These are phyloP conservation scores for Phytophthora boehmeriae DNA, from an alignment of 352 stramenopile species.

Conservation along the genomic window DNA sequence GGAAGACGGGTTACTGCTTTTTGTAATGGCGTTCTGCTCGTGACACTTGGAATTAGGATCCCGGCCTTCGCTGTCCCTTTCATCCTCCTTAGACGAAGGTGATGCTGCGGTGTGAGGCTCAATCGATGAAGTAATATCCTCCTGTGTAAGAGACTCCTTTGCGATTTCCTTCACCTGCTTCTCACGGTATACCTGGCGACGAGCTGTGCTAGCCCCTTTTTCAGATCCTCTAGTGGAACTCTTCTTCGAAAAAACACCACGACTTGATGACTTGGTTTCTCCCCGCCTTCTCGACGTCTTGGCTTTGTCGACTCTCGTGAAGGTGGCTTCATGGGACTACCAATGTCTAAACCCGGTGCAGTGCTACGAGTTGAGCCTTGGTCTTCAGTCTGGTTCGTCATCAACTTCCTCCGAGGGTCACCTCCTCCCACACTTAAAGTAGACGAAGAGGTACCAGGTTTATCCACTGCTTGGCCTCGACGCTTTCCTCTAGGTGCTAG, in stretches of 20 bases:
- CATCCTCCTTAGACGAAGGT: slow-evolving; percentile 11
- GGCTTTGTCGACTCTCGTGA: slow-evolving; percentile 12
- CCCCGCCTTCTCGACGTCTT: slow-evolving; percentile 19
- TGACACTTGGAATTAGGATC: slow-evolving; percentile 1
- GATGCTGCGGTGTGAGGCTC: slow-evolving; percentile 7
- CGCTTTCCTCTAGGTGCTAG: slow-evolving; percentile 21
- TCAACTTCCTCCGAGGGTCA: slow-evolving; percentile 13
- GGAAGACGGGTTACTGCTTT: not conserved
- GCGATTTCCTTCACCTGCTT: slow-evolving; percentile 41
- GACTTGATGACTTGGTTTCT: slow-evolving; percentile 31
- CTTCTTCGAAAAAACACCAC: slow-evolving; percentile 24
- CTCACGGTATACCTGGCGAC: slow-evolving; percentile 69
- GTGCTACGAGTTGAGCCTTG: not conserved
- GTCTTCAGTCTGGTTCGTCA: slow-evolving; percentile 21
- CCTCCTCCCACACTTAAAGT: slow-evolving; percentile 12
- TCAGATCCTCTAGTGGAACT: slow-evolving; percentile 28
- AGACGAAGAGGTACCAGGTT: not conserved
- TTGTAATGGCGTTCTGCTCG: not conserved
- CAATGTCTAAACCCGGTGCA: slow-evolving; percentile 18
- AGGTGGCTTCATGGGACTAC: slow-evolving; percentile 14
- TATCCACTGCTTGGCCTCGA: slow-evolving; percentile 20
- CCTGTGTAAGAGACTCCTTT: slow-evolving; percentile 13
- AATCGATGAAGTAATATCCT: not conserved
- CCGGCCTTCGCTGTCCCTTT: slow-evolving; percentile 6
- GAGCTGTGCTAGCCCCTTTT: slow-evolving; percentile 19